Percentiles rank a stretch among this genome's conserved stretches.
These are phyloP conservation scores for Metarhizium rileyi DNA, from an alignment of 2,329 filamentous ascomycete species.

Conservation along the genomic window DNA sequence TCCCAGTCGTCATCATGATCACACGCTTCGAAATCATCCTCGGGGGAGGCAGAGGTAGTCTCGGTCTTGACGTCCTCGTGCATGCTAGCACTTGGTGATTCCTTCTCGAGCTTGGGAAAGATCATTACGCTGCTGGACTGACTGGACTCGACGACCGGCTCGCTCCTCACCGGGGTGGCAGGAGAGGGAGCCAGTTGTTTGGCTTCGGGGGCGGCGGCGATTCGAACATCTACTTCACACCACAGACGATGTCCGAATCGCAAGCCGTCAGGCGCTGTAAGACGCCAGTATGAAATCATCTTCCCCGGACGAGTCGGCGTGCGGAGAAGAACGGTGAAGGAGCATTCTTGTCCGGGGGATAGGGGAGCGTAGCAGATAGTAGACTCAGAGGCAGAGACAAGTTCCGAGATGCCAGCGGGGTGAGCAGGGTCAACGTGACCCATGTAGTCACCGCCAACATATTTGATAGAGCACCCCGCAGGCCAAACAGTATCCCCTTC, in stretches of 20 bases:
- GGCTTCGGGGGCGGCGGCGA: slow-evolving; percentile 15
- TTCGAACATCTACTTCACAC: slow-evolving; percentile 76
- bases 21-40: slow-evolving; percentile 31
- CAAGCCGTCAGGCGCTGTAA: slow-evolving; percentile 69
- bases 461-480: slow-evolving; percentile 79
- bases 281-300: slow-evolving; percentile 90
- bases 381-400: slow-evolving; percentile 73
- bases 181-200: slow-evolving; percentile 15
- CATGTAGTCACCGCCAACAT: slow-evolving; percentile 94
- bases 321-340: slow-evolving; percentile 79
- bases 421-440: slow-evolving; percentile 74
- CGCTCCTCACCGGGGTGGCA: slow-evolving; percentile 15
- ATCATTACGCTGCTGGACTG: slow-evolving; percentile 64
- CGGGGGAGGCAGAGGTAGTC: slow-evolving; percentile 42
- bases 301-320: slow-evolving; percentile 68
- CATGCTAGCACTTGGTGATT: slow-evolving; percentile 75
- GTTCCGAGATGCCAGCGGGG: slow-evolving; percentile 66
- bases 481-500: slow-evolving; percentile 75
- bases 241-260: slow-evolving; percentile 91
- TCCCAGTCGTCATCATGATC: slow-evolving; percentile 52
- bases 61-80: slow-evolving; percentile 52
- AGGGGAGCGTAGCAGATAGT: slow-evolving; percentile 63
- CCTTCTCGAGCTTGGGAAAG: slow-evolving; percentile 92
- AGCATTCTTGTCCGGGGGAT: slow-evolving; percentile 61
- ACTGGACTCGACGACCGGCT: slow-evolving; percentile 17